A percentile compares a stretch with the other conserved stretches of the same genome.
Conservation (phyloP, 2,329 filamentous ascomycete genomes). For the Aspergillus niger region DNA sequence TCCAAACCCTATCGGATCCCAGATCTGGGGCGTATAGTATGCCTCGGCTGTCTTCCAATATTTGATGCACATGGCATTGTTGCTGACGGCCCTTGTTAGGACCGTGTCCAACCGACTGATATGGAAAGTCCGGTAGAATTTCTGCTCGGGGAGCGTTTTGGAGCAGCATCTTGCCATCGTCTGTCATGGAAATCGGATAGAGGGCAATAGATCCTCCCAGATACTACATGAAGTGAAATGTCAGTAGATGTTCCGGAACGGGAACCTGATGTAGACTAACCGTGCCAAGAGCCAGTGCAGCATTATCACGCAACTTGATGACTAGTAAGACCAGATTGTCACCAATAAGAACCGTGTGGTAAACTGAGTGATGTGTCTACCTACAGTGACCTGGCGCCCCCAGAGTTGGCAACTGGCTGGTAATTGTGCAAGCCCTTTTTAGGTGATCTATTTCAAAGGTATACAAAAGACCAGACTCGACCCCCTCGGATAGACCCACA, state of each 20-base stretch:
- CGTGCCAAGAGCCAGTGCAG: constrained; percentile 1
- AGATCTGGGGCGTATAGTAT: constrained; percentile 1
- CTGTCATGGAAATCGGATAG: neutral
- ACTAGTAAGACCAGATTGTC: neutral
- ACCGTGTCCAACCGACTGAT: neutral
- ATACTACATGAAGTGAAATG: neutral
- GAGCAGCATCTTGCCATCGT: neutral
- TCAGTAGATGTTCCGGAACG: too few relatives aligned
- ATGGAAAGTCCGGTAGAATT: constrained; percentile 1
- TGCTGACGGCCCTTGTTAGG: neutral
- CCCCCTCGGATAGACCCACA: neutral
- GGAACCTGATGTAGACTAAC: neutral
- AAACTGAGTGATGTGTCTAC: too few relatives aligned
- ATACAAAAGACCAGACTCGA: neutral
- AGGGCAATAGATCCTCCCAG: neutral
- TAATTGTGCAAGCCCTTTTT: neutral
- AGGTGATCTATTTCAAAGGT: constrained; percentile 1
- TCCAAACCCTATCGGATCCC: constrained; percentile 3
- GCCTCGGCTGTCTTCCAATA: neutral
- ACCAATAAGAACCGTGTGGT: too few relatives aligned
- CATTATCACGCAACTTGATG: neutral
- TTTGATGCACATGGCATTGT: constrained; percentile 5
- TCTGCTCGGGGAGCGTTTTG: neutral
- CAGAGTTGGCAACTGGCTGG: neutral
- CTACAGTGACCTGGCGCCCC: constrained; percentile 1